Evolutionary conservation across 495 filamentous ascomycete genomes (phyloP), one percentile per base, ranked within the genome.

Genomic region (Margaritispora aquatica): DNA sequence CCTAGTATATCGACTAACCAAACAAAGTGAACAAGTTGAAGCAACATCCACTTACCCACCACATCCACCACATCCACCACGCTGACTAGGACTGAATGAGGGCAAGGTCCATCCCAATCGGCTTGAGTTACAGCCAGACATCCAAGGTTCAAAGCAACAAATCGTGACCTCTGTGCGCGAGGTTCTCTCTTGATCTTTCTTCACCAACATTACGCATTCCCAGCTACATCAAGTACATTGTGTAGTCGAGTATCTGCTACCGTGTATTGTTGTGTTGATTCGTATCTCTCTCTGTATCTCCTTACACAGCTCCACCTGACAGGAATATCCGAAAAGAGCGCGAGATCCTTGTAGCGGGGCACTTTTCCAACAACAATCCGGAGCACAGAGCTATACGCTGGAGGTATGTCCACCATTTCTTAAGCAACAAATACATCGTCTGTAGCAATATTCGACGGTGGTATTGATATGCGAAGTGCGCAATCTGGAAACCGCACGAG

Each of bases 301-400:
- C 24, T 15, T 47, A 7, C 55, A 24, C 44, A 20, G 29, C 38
- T 44, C 23, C 3, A 8, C 2, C 38, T 9, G 7, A n/a, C 11
- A 44, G 24, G 47, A 38, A 36, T 24, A 54, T 36, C 50, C 54
- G 54, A 58, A 36, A 55, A 58, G 52, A 31, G 38, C 58, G 62
- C 58, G 29, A 21, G 20, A 60, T 58, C 57, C 58, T 64, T 57
- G 62, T 61, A 64, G 62, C 62, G 62, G 62, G 62, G 62, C 56
- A 59, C 19, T 27, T 26, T 36, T 26, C 50, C 54, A 31, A 51
- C 54, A 21, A 54, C 47, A 48, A 22, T 29, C 50, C 51, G 58
- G 49, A 64, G 54, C 57, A 58, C 49, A 53, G 21, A 50, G 21
- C 24, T 50, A 22, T 48, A 57, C 47, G 50, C 54, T 26, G 54